Conservation (phyloP, 2,329 filamentous ascomycete genomes). For the Colletotrichum falcatum region DNA sequence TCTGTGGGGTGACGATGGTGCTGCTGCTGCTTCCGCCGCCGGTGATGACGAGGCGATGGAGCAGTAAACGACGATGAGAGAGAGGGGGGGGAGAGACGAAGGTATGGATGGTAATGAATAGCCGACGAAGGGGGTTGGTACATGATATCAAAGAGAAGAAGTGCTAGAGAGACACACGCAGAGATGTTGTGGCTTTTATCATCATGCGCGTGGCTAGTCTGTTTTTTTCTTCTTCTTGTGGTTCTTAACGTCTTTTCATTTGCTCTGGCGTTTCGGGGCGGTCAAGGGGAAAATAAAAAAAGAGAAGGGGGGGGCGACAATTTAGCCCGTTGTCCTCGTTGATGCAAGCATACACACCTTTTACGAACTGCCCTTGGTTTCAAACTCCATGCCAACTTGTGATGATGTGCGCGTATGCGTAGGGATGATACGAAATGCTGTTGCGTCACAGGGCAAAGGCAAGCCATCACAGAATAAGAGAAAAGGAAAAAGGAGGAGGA, state of each 20-base stretch:
- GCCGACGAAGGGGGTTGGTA: not conserved
- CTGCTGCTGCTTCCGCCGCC: constrained; percentile 42
- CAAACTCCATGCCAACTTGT: not conserved
- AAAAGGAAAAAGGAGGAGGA: too few relatives aligned
- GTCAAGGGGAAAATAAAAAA: constrained; percentile 29
- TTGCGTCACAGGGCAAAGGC: not conserved
- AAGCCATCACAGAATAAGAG: too few relatives aligned
- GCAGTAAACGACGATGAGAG: constrained; percentile 51
- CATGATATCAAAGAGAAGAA: constrained; percentile 30
- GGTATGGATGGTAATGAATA: constrained; percentile 22
- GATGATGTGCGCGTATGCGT: not conserved
- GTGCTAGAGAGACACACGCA: not conserved
- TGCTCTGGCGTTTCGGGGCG: constrained; percentile 34
- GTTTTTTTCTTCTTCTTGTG: not conserved
- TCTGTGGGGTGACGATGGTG: constrained; percentile 76
- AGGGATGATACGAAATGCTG: not conserved
- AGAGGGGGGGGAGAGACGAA: too few relatives aligned
- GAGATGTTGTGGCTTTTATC: constrained; percentile 12
- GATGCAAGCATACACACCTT: constrained; percentile 16
- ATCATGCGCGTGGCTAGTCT: constrained; percentile 27
- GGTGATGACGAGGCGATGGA: constrained; percentile 63
- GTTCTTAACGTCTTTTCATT: not conserved
- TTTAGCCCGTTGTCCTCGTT: constrained; percentile 29
- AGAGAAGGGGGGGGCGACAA: constrained; percentile 12
- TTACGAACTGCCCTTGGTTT: constrained; percentile 5